A percentile compares a stretch with the other conserved stretches of the same genome.
These are phyloP conservation scores for Calophaca sinica DNA, from an alignment of 306 rosid genomes.

Conservation along the genomic window DNA sequence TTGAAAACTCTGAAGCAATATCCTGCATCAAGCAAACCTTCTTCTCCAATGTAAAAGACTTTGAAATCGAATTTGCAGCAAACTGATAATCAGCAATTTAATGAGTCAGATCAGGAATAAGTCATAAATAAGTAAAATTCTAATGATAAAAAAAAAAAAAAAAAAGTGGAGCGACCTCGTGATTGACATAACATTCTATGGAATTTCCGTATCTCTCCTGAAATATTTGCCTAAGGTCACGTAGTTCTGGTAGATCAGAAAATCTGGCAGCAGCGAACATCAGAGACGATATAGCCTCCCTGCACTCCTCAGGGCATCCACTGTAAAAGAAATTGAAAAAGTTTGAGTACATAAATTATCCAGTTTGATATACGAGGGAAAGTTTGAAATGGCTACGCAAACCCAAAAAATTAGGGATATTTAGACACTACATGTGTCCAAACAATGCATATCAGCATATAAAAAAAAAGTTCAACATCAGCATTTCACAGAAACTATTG, in stretches of 20 bases:
- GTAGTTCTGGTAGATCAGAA: slow-evolving; percentile 97
- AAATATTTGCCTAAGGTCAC: slow-evolving; percentile 83
- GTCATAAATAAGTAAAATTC: slow-evolving; percentile 32
- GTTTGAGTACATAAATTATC: slow-evolving; percentile 15
- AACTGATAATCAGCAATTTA: slow-evolving; percentile 61
- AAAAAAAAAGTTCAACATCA: background rate
- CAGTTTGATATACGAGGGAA: background rate
- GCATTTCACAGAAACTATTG: background rate
- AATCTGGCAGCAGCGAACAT: slow-evolving; percentile 92
- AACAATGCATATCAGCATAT: background rate
- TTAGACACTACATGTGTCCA: slow-evolving; percentile 19
- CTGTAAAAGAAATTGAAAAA: slow-evolving; percentile 52
- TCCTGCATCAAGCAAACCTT: slow-evolving; percentile 78
- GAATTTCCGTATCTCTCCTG: slow-evolving; percentile 78
- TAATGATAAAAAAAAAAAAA: slow-evolving; percentile 13
- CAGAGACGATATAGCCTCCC: slow-evolving; percentile 80
- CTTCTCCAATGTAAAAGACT: slow-evolving; percentile 73
- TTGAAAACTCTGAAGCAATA: slow-evolving; percentile 78
- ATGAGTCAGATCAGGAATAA: slow-evolving; percentile 44
- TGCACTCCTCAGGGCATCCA: slow-evolving; percentile 93
- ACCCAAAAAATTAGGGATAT: background rate
- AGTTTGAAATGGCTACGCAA: slow-evolving; percentile 17
- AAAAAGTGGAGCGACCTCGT: slow-evolving; percentile 55
- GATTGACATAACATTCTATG: slow-evolving; percentile 69
- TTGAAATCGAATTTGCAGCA: slow-evolving; percentile 72